phyloP scores from a whole-genome alignment of 257 asterid genomes.

The Solanum tarijense region DNA sequence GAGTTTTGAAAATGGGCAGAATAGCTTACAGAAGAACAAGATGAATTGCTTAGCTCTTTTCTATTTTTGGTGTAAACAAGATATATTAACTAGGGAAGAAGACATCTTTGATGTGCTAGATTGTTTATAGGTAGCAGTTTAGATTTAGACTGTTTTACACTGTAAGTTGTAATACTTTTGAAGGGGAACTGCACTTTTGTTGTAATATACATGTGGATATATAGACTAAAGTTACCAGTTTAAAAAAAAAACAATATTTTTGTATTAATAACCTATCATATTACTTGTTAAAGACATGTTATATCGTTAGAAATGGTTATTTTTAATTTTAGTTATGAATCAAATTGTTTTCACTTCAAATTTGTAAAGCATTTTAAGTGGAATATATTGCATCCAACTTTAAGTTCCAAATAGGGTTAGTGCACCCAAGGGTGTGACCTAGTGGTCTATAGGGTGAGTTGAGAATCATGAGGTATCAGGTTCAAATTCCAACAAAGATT shows the following conservation, averaged over 20 bases:
- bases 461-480: neutral
- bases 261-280: neutral
- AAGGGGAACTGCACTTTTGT: neutral
- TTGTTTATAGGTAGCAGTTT: neutral
- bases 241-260: neutral
- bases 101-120: neutral
- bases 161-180: neutral
- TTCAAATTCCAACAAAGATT: neutral
- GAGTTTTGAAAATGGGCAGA: neutral
- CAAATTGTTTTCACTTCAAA: neutral
- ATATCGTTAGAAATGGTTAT: neutral
- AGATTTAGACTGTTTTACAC: neutral
- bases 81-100: neutral
- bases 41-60: neutral
- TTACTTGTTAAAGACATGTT: neutral
- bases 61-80: neutral
- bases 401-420: neutral
- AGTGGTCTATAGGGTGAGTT: neutral
- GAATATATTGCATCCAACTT: neutral
- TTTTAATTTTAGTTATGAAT: neutral
- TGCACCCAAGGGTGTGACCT: neutral
- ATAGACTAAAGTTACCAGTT: neutral
- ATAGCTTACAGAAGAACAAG: neutral
- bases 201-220: neutral
- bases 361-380: neutral